These are phyloP conservation scores for Hericium rajendrae DNA, from an alignment of 768 basidiomycete genomes.

Conservation along the genomic window DNA sequence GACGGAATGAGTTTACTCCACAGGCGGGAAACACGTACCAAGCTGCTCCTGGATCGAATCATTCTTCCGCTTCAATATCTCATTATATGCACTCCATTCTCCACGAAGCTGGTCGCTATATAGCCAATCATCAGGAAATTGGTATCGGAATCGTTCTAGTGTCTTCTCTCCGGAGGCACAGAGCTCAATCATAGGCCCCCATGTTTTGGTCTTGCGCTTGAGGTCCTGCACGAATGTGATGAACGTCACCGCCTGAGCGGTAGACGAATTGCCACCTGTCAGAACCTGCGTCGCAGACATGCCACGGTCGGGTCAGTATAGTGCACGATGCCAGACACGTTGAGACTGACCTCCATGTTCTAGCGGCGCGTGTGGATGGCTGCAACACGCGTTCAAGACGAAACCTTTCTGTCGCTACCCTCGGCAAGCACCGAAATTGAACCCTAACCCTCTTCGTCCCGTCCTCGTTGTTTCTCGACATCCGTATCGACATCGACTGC, in stretches of 20 bases:
- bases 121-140: constrained; percentile 96
- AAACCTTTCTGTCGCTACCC: neutral
- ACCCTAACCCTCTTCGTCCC: constrained; percentile 7
- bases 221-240: constrained; percentile 99
- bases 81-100: constrained; percentile 98
- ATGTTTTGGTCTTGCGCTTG: constrained; percentile 92
- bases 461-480: neutral
- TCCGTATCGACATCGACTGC: constrained; percentile 2
- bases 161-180: constrained; percentile 96
- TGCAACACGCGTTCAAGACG: neutral
- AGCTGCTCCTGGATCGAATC: constrained; percentile 98
- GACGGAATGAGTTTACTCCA: too few species aligned
- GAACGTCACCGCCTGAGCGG: constrained; percentile 96
- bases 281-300: constrained; percentile 23
- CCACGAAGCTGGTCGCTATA: constrained; percentile 96
- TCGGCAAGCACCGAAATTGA: constrained; percentile 12
- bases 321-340: neutral
- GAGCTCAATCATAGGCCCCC: constrained; percentile 93
- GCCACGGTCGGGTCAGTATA: neutral
- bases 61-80: constrained; percentile 96
- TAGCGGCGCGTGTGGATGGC: constrained; percentile 13
- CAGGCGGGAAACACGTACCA: too few species aligned
- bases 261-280: constrained; percentile 79
- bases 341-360: constrained; percentile 24
- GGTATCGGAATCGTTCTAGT: constrained; percentile 91